phyloP scores from a whole-genome alignment of 1,139 yeast species.

The Meyerozyma carpophila region DNA sequence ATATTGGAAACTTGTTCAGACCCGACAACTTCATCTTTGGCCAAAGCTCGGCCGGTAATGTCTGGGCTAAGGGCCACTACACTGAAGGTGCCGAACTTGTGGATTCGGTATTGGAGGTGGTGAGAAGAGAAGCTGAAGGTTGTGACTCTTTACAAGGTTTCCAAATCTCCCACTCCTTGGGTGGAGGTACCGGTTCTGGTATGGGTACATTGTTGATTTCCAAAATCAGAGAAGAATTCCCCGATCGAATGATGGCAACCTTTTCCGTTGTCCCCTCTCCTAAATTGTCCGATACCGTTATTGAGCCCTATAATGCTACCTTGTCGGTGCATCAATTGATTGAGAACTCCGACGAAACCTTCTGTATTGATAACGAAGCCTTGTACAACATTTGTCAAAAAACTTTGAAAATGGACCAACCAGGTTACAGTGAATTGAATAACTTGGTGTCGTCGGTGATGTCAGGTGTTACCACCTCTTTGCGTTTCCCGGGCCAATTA shows the following conservation, averaged over 20 bases:
- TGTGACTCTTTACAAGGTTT: slow-evolving; percentile 92
- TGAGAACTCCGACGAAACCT: slow-evolving; percentile 86
- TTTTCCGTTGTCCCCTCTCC: slow-evolving; percentile 92
- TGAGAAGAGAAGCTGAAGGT: slow-evolving; percentile 90
- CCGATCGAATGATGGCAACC: slow-evolving; percentile 95
- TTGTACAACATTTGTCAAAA: slow-evolving; percentile 82
- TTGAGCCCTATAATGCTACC: slow-evolving; percentile 91
- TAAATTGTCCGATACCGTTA: slow-evolving; percentile 86
- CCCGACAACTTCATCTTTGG: slow-evolving; percentile 89
- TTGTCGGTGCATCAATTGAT: slow-evolving; percentile 89
- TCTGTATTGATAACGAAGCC: slow-evolving; percentile 93
- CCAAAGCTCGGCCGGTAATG: slow-evolving; percentile 89
- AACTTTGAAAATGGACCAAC: slow-evolving; percentile 75
- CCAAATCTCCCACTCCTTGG: slow-evolving; percentile 89
- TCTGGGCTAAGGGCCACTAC: slow-evolving; percentile 96
- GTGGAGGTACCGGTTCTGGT: slow-evolving; percentile 98
- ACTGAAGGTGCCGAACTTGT: slow-evolving; percentile 94
- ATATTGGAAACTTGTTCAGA: slow-evolving; percentile 78
- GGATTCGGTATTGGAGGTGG: slow-evolving; percentile 81
- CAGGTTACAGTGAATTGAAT: slow-evolving; percentile 74
- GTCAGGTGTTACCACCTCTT: slow-evolving; percentile 88
- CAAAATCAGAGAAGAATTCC: slow-evolving; percentile 80
- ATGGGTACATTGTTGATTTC: slow-evolving; percentile 84
- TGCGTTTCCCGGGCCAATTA: slow-evolving; percentile 92
- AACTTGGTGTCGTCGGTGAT: slow-evolving; percentile 80